These are phyloP conservation scores for Omphalotus olearius DNA, from an alignment of 1,284 basidiomycete genomes.

Conservation along the genomic window DNA sequence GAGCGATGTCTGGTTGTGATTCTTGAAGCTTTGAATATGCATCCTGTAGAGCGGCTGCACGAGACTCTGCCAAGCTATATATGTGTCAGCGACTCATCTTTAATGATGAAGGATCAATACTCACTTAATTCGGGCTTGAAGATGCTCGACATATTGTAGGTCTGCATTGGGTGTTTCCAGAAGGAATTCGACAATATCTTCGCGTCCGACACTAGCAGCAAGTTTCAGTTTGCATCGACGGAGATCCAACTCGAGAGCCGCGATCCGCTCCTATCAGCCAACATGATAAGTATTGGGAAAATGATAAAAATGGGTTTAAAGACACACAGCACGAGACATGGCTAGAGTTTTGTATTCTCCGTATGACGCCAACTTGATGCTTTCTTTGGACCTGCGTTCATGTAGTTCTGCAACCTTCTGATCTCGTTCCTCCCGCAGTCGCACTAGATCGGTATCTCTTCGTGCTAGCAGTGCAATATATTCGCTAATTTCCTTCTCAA, in stretches of 20 bases:
- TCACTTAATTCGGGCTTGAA: constrained; percentile 60
- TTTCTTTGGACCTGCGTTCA: constrained; percentile 70
- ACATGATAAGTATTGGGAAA: constrained; percentile 8
- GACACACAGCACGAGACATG: constrained; percentile 61
- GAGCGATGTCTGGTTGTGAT: constrained; percentile 44
- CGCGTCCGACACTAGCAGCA: constrained; percentile 70
- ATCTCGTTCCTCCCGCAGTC: constrained; percentile 81
- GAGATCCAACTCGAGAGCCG: constrained; percentile 71
- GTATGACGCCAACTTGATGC: constrained; percentile 56
- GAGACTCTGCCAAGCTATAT: constrained; percentile 30
- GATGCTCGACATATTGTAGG: constrained; percentile 55
- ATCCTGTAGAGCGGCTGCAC: constrained; percentile 47
- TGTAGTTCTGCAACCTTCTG: constrained; percentile 68
- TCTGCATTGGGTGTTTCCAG: constrained; percentile 55
- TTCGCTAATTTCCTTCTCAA: constrained; percentile 49
- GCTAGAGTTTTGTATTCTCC: constrained; percentile 73
- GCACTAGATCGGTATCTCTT: constrained; percentile 70
- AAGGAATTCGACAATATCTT: constrained; percentile 72
- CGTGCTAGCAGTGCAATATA: constrained; percentile 52
- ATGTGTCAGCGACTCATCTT: constrained; percentile 10
- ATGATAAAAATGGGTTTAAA: constrained; percentile 11
- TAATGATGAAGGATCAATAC: constrained; percentile 23
- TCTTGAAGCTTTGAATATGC: constrained; percentile 39
- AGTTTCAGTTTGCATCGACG: constrained; percentile 73
- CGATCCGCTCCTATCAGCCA: constrained; percentile 58